These are phyloP conservation scores for Corynespora cassiicola DNA, from an alignment of 2,329 filamentous ascomycete genomes.

Conservation along the genomic window DNA sequence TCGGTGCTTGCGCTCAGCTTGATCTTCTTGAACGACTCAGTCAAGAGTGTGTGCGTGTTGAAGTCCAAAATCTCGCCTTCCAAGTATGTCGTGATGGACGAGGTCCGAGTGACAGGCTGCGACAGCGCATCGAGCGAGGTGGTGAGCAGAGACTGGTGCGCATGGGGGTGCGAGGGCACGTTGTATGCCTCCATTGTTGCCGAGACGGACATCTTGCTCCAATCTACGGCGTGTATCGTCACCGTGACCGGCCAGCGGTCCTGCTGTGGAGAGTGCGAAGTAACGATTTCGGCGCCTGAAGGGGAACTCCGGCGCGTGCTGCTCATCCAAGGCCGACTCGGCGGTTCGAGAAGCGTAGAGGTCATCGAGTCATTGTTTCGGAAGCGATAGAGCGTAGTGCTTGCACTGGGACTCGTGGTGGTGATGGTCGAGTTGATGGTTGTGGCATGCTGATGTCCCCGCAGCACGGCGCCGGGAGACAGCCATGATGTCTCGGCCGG, in stretches of 20 bases:
- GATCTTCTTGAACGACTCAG: slow-evolving; percentile 56
- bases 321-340: slow-evolving; percentile 47
- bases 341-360: slow-evolving; percentile 32
- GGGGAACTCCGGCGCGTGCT: slow-evolving; percentile 30
- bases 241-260: slow-evolving; percentile 74
- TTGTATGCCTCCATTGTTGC: slow-evolving; percentile 76
- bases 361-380: slow-evolving; percentile 28
- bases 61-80: slow-evolving; percentile 74
- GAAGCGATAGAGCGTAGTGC: slow-evolving; percentile 31
- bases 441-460: slow-evolving; percentile 66
- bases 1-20: slow-evolving; percentile 53
- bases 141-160: slow-evolving; percentile 32
- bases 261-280: slow-evolving; percentile 45
- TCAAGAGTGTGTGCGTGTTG: slow-evolving; percentile 58
- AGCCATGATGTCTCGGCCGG: slow-evolving; percentile 67
- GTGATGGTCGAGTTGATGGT: slow-evolving; percentile 36
- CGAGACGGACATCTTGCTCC: slow-evolving; percentile 65
- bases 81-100: slow-evolving; percentile 67
- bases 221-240: slow-evolving; percentile 68
- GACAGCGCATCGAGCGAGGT: slow-evolving; percentile 14
- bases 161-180: slow-evolving; percentile 58
- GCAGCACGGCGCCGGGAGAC: slow-evolving; percentile 65
- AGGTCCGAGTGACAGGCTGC: slow-evolving; percentile 39
- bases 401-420: slow-evolving; percentile 12
- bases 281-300: slow-evolving; percentile 21